phyloP scores from a whole-genome alignment of 2,329 filamentous ascomycete species.

The Helotiales sp. region DNA sequence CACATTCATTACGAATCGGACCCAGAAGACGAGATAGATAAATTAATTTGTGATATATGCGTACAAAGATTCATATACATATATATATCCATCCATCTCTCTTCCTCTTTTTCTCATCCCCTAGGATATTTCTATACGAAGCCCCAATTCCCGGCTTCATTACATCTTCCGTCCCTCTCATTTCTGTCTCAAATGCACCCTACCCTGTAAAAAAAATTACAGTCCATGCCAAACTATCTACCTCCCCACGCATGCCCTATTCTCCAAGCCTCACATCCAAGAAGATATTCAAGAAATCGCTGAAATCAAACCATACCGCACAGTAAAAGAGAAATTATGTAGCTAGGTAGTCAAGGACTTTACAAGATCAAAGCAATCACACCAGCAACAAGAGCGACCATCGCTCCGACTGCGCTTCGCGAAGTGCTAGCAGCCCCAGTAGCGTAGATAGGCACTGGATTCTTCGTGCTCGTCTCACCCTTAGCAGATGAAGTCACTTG shows the following conservation, averaged over 20 bases:
- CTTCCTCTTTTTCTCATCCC: background rate
- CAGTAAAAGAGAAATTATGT: background rate
- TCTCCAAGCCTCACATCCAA: slow-evolving; percentile 6
- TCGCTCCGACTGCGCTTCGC: slow-evolving; percentile 6
- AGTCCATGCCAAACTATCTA: slow-evolving; percentile 4
- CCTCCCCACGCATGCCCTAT: slow-evolving; percentile 1
- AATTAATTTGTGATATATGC: slow-evolving; percentile 12
- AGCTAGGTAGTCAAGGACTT: background rate
- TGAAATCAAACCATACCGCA: background rate
- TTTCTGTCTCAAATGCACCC: background rate
- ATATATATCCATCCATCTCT: background rate
- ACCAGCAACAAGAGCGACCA: slow-evolving; percentile 20
- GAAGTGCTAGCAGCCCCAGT: slow-evolving; percentile 27
- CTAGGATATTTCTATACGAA: background rate
- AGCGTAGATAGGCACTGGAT: slow-evolving; percentile 12
- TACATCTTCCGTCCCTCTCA: slow-evolving; percentile 8
- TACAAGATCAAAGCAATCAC: slow-evolving; percentile 25
- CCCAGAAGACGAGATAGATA: background rate
- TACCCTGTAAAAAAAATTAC: background rate
- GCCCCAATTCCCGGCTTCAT: background rate
- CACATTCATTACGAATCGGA: background rate
- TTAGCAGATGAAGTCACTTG: background rate
- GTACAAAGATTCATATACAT: slow-evolving; percentile 15
- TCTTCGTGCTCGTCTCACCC: slow-evolving; percentile 1
- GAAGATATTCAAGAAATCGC: background rate